Evolutionary conservation across 2,329 filamentous ascomycete species (phyloP), one percentile per base, ranked within the genome.

Genomic region (Monosporascus sp.): DNA sequence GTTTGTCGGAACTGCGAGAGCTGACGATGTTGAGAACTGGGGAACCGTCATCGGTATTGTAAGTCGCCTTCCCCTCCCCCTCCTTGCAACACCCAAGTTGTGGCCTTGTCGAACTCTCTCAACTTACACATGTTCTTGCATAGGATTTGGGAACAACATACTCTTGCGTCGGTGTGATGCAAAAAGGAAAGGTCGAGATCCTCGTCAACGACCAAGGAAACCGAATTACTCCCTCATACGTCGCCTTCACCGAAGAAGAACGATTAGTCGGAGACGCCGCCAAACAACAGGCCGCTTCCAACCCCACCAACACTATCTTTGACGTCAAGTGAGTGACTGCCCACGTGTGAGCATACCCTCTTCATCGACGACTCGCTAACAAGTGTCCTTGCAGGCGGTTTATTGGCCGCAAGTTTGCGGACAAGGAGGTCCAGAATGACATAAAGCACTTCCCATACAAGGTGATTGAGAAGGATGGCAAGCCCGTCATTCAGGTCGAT

Each of bases 401-500:
- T 66, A 92, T 94, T 69, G 89, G 89, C 67, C 88, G 88, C 73
- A 94, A 92, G 76, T 92, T 80, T 73, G 75, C 77, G 49, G 89
- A 94, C 72, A 89, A 87, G 78, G 89, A 95, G 60, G 87, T 97
- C 62, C 92, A 97, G 79, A 82, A 79, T 70, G 94, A 99, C 70
- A 83, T 94, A 70, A 97, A 99, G 89, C 89, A 97, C 81, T 97
- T 96, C 83, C 93, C 94, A 68, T 99, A 93, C 88, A 90, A 90
- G 78, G 89, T 99, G 57, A 70, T 90, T 68, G 82, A 88, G 81
- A 92, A 94, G 81, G 84, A 88, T 74, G 91, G 86, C 71, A 96
- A 97, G 80, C 94, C 94, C 60, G 77, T 85, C 62, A 85, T 99
- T 69, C 81, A 88, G 70, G 88, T 93, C 65, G 73, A 88, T 53